Conservation (phyloP, 2,329 filamentous ascomycete species). For the Colletotrichum eremochloae region DNA sequence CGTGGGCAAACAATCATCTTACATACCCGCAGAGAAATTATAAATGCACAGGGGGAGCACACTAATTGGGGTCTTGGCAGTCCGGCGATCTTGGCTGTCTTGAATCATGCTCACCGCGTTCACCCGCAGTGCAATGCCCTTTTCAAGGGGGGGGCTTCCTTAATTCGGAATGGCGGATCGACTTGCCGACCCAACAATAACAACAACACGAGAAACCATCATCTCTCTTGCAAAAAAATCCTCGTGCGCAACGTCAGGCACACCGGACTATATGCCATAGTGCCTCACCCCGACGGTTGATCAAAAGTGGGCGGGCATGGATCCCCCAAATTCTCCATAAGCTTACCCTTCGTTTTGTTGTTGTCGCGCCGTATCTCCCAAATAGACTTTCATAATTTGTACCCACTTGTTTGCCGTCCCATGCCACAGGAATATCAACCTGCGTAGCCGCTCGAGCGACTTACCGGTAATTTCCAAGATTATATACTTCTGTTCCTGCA, state of each 20-base stretch:
- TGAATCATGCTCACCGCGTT: constrained; percentile 23
- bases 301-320: constrained; percentile 3
- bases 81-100: constrained; percentile 28
- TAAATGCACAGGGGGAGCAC: constrained; percentile 4
- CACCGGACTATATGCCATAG: no score
- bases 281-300: background rate
- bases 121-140: background rate
- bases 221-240: background rate
- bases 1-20: no score
- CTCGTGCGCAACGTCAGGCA: constrained; percentile 18
- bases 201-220: background rate
- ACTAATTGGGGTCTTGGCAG: constrained; percentile 20
- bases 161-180: constrained; percentile 9
- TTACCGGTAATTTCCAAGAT: background rate
- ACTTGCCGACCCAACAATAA: background rate
- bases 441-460: background rate
- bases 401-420: background rate
- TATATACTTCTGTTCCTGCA: background rate
- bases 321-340: constrained; percentile 1
- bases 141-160: background rate
- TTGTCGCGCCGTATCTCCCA: background rate
- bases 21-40: background rate
- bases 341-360: background rate
- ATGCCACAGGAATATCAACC: constrained; percentile 1
- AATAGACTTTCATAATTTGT: background rate